Evolutionary conservation across 805 yeast species (phyloP).

Genomic region (Martiniozyma abietophila): DNA sequence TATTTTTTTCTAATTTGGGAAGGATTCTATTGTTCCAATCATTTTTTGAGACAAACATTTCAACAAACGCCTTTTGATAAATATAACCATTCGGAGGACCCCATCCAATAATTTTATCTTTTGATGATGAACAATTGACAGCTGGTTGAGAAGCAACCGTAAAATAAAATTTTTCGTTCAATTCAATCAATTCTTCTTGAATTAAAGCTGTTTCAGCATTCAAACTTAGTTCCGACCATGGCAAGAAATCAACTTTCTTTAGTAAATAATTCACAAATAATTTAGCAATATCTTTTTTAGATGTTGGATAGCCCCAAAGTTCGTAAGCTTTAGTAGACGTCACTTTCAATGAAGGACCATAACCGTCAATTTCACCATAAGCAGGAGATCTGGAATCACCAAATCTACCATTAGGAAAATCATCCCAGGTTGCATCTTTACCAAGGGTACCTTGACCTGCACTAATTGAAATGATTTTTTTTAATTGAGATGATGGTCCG

Average conservation of each 20-base stretch:
- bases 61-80: slow-evolving; percentile 92
- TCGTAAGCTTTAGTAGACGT: slow-evolving; percentile 55
- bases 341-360: slow-evolving; percentile 84
- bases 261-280: slow-evolving; percentile 67
- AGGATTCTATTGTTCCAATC: slow-evolving; percentile 55
- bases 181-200: slow-evolving; percentile 78
- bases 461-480: slow-evolving; percentile 64
- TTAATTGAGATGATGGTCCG: slow-evolving; percentile 31
- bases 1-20: slow-evolving; percentile 39
- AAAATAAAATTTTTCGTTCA: slow-evolving; percentile 68
- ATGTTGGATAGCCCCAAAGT: slow-evolving; percentile 74
- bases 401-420: slow-evolving; percentile 90
- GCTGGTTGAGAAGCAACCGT: slow-evolving; percentile 97
- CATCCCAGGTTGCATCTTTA: slow-evolving; percentile 94
- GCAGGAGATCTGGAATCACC: slow-evolving; percentile 96
- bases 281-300: slow-evolving; percentile 47
- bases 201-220: slow-evolving; percentile 87
- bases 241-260: slow-evolving; percentile 66
- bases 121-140: slow-evolving; percentile 63
- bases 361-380: slow-evolving; percentile 96
- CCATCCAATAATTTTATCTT: slow-evolving; percentile 94
- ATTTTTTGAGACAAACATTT: slow-evolving; percentile 65
- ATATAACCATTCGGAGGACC: slow-evolving; percentile 86
- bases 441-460: slow-evolving; percentile 79
- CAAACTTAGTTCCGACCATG: slow-evolving; percentile 86